Evolutionary conservation across 495 filamentous ascomycete species (phyloP), one percentile per base, ranked within the genome.

Genomic region (Lasiosphaeria hispida): DNA sequence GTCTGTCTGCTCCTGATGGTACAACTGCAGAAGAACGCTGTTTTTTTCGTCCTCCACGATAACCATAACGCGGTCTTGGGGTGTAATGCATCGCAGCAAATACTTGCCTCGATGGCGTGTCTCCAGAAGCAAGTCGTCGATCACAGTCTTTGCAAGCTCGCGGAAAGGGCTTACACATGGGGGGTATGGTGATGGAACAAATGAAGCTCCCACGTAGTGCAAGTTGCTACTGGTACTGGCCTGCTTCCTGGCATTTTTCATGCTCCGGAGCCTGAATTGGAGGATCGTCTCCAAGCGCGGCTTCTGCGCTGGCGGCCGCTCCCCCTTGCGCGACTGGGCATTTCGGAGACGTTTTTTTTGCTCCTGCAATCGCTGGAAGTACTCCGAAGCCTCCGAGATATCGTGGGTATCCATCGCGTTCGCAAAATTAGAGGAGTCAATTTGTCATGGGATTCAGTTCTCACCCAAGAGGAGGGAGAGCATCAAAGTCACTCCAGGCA

Each of bases 11-110:
- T 60, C 61, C 57, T 79, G 75, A 34, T 78, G 69, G 58, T 79
- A 76, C 8, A 83, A 44, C 53, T 75, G 69, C 17, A 83, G 40
- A 47, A 69, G 45, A 5, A 70, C 77, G 35, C 72, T 62, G 0
- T 59, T 66, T 10, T 67, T 58, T 41, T 82, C 78, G 61, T 85
- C 82, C 52, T 83, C 77, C 7, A 76, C 69, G 2, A 83, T 62
- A 3, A 63, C 63, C 62, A 72, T 73, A 13, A 80, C 63, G 13
- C 56, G 54, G 47, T 71, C 56, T 1, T 73, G 52, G 10, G 66
- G 69, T 2, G 75, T 78, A 18, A 75, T 54, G 7, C 73, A 63
- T 50, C 65, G 70, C 2, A 79, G 47, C 11, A 75, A 7, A 53
- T 73, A 75, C 6, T n/a, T 60, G 0, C 75, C 78, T 6, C 75